A percentile compares a stretch with the other conserved stretches of the same genome.
These are phyloP conservation scores for Diplocarpon mali DNA, from an alignment of 2,329 filamentous ascomycete species.

Conservation along the genomic window DNA sequence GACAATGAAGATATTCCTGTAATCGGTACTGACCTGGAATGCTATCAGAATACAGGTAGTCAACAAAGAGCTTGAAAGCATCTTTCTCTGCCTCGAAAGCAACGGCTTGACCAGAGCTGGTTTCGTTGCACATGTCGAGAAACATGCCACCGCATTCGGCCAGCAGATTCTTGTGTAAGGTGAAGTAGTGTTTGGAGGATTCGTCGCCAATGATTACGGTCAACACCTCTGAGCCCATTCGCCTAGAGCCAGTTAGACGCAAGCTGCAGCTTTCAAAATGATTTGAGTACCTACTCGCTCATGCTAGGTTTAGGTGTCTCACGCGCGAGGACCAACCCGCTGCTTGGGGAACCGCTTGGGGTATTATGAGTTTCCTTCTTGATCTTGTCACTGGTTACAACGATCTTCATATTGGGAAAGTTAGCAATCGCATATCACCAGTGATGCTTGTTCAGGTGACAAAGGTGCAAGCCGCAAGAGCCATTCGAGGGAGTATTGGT, in stretches of 20 bases:
- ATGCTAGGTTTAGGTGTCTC: conserved; percentile 1
- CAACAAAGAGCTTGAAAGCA: conserved; percentile 16
- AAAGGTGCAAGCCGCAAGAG: too few relatives aligned
- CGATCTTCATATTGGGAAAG: too few relatives aligned
- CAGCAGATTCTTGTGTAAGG: conserved; percentile 14
- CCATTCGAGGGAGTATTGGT: too few relatives aligned
- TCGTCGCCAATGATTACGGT: conserved; percentile 6
- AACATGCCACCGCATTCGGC: background rate
- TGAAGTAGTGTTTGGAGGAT: background rate
- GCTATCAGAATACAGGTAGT: conserved; percentile 12
- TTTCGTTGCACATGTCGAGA: background rate
- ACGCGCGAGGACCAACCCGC: background rate
- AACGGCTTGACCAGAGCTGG: background rate
- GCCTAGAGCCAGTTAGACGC: background rate
- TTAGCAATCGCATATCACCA: too few relatives aligned
- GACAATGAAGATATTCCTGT: too few relatives aligned
- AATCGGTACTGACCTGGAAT: conserved; percentile 6
- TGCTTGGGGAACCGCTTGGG: too few relatives aligned
- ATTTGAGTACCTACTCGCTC: conserved; percentile 4
- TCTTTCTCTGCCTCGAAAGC: background rate
- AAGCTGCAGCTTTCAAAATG: background rate
- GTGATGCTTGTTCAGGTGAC: too few relatives aligned
- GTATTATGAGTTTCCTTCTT: too few relatives aligned
- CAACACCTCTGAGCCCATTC: conserved; percentile 13
- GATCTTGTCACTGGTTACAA: too few relatives aligned